A percentile compares a stretch with the other conserved stretches of the same genome.
Conservation (phyloP, 345 rosid species). For the Gossypium longicalyx region DNA sequence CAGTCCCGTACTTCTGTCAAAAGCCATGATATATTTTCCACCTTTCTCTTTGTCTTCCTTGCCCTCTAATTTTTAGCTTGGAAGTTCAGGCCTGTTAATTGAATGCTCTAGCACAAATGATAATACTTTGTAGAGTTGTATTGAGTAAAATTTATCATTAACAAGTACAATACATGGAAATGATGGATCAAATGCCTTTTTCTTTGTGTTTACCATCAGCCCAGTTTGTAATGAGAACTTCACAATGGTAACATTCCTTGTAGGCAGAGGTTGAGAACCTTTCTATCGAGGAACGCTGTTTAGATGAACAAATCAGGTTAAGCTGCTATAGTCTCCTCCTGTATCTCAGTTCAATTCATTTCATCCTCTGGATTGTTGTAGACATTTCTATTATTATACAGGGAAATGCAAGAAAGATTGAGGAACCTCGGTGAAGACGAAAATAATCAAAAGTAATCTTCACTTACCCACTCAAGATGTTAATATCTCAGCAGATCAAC, state of each 20-base stretch:
- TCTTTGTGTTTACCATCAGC: background rate
- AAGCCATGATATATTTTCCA: background rate
- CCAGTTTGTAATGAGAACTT: background rate
- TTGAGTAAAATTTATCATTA: background rate
- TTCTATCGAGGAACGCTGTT: conserved; percentile 51
- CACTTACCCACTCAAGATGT: conserved; percentile 2
- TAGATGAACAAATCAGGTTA: conserved; percentile 66
- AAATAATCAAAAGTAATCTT: conserved; percentile 64
- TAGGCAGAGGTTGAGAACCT: conserved; percentile 86
- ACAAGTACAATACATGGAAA: background rate
- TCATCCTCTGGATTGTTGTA: conserved; percentile 11
- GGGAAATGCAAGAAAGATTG: conserved; percentile 83
- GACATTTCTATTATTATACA: conserved; percentile 38
- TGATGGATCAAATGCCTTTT: conserved; percentile 9
- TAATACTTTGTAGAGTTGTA: background rate
- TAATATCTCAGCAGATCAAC: conserved; percentile 9
- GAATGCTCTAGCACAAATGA: background rate
- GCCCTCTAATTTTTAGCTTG: conserved; percentile 1
- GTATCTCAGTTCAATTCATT: conserved; percentile 12
- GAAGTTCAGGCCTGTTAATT: background rate
- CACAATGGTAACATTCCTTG: background rate
- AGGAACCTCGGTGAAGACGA: conserved; percentile 88
- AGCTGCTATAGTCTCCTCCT: conserved; percentile 9
- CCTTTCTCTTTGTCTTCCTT: background rate
- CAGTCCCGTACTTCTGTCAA: background rate